Evolutionary conservation across 441 rosid species (phyloP).

Genomic region (Syzygium syzygioides): DNA sequence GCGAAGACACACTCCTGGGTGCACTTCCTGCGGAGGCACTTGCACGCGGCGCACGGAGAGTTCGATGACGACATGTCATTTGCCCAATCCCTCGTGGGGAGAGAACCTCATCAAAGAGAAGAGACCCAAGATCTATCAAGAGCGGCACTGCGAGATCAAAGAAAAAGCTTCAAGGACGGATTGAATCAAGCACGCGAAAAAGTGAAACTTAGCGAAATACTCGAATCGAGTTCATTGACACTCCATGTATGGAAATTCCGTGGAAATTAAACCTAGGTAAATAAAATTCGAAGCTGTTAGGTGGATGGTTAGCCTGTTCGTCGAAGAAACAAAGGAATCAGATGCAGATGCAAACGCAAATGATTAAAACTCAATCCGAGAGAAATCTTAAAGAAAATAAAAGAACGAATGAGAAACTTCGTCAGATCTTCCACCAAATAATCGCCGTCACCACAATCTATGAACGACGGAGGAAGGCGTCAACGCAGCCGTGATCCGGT

Average conservation of each 20-base stretch:
- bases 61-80: constrained; percentile 9
- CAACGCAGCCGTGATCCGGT: not conserved
- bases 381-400: not conserved
- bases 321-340: not conserved
- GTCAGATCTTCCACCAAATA: not conserved
- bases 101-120: not conserved
- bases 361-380: not conserved
- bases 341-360: not conserved
- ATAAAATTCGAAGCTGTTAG: not conserved
- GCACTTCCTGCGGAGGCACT: constrained; percentile 15
- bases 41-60: constrained; percentile 16
- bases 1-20: constrained; percentile 15
- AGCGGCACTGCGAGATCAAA: not conserved
- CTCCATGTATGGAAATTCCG: not conserved
- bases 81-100: not conserved
- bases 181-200: not conserved
- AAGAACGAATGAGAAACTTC: not conserved
- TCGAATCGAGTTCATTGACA: not conserved
- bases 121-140: not conserved
- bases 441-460: not conserved
- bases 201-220: not conserved
- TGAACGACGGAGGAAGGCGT: not conserved
- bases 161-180: not conserved
- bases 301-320: not conserved
- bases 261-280: not conserved